These are phyloP conservation scores for Yarrowia osloensis DNA, from an alignment of 805 yeast genomes.

Conservation along the genomic window DNA sequence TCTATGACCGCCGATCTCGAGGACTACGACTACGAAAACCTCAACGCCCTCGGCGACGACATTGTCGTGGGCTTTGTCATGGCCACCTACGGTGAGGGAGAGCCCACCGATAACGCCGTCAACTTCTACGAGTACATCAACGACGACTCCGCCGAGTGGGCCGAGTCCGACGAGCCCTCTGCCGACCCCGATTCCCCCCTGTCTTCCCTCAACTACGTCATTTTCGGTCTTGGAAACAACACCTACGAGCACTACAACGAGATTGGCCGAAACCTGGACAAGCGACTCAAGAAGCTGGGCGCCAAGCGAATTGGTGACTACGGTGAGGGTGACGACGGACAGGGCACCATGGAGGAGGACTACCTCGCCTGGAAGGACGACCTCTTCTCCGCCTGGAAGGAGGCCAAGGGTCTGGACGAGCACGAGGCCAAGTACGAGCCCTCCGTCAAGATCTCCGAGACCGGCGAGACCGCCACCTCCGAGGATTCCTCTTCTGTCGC, in stretches of 20 bases:
- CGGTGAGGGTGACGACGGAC: constrained; percentile 95
- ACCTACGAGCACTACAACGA: constrained; percentile 92
- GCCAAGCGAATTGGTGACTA: constrained; percentile 72
- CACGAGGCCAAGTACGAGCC: constrained; percentile 81
- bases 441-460: constrained; percentile 46
- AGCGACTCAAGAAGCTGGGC: constrained; percentile 59
- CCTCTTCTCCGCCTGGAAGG: constrained; percentile 65
- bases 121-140: constrained; percentile 69
- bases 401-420: constrained; percentile 68
- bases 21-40: constrained; percentile 79
- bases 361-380: constrained; percentile 89
- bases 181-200: constrained; percentile 44
- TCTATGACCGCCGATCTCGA: constrained; percentile 87
- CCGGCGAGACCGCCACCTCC: constrained; percentile 38
- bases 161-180: constrained; percentile 41
- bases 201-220: constrained; percentile 61
- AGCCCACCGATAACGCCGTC: constrained; percentile 93
- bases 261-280: constrained; percentile 60
- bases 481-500: constrained; percentile 35
- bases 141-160: constrained; percentile 55
- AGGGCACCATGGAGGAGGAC: constrained; percentile 93
- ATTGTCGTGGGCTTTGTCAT: constrained; percentile 71
- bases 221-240: constrained; percentile 92
- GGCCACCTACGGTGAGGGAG: constrained; percentile 98
- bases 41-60: constrained; percentile 62